These are phyloP conservation scores for Centella asiatica DNA, from an alignment of 129 eudicot species.

Conservation along the genomic window DNA sequence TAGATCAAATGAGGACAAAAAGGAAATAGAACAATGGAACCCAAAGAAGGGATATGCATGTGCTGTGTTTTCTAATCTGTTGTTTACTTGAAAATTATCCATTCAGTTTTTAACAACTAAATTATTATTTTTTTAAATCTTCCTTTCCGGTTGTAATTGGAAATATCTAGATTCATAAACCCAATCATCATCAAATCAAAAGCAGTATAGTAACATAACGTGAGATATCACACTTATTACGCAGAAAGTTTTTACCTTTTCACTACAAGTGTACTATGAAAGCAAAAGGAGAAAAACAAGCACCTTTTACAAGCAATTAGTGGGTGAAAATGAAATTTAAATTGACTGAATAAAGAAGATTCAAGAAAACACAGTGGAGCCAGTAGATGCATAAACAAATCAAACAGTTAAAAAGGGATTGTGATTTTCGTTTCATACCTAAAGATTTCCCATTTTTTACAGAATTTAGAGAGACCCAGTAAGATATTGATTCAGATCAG, in stretches of 20 bases:
- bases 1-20: slow-evolving; percentile 36
- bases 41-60: slow-evolving; percentile 40
- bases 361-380: background rate
- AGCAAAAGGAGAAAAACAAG: slow-evolving; percentile 4
- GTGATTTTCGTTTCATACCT: slow-evolving; percentile 8
- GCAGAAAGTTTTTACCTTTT: background rate
- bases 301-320: slow-evolving; percentile 18
- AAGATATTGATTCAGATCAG: slow-evolving; percentile 22
- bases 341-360: background rate
- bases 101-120: slow-evolving; percentile 14
- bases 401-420: slow-evolving; percentile 3
- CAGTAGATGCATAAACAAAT: background rate
- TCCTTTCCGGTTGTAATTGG: slow-evolving; percentile 6
- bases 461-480: background rate
- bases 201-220: background rate
- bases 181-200: slow-evolving; percentile 28
- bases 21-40: slow-evolving; percentile 29
- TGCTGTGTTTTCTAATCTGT: slow-evolving; percentile 38
- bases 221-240: slow-evolving; percentile 2
- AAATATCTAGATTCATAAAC: slow-evolving; percentile 22
- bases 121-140: slow-evolving; percentile 17
- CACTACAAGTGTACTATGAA: background rate
- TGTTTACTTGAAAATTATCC: slow-evolving; percentile 15
- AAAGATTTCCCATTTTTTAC: slow-evolving; percentile 1
- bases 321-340: slow-evolving; percentile 14